phyloP scores from a whole-genome alignment of 129 eudicot genomes.

The Oenanthe sinensis region DNA sequence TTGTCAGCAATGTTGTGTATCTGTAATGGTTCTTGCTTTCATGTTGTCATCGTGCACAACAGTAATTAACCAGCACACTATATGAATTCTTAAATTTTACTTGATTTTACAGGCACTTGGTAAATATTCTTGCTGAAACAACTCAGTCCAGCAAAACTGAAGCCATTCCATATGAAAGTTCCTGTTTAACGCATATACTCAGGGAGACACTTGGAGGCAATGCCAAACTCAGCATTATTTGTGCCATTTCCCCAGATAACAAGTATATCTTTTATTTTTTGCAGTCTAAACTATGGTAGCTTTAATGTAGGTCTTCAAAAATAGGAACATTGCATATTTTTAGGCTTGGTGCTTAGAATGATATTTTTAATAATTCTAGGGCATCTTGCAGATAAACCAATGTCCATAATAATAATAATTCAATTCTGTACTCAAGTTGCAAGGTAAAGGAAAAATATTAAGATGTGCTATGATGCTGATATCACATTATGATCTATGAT shows the following conservation, averaged over 20 bases:
- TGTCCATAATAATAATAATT: not conserved
- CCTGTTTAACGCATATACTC: slow-evolving; percentile 75
- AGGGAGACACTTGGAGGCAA: slow-evolving; percentile 95
- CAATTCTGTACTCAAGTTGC: not conserved
- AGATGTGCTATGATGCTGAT: not conserved
- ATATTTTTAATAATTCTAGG: not conserved
- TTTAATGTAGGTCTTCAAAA: not conserved
- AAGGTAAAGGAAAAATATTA: not conserved
- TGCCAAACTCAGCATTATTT: slow-evolving; percentile 79
- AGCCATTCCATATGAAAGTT: slow-evolving; percentile 49
- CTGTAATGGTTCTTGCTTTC: not conserved
- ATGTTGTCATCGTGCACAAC: not conserved
- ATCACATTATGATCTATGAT: too few species aligned
- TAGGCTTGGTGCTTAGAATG: not conserved
- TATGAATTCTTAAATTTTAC: not conserved
- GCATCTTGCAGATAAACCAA: not conserved
- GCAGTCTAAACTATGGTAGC: not conserved
- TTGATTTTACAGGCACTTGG: slow-evolving; percentile 63
- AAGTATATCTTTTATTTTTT: slow-evolving; percentile 32
- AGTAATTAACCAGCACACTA: not conserved
- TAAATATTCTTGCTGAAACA: slow-evolving; percentile 61
- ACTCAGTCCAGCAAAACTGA: slow-evolving; percentile 36
- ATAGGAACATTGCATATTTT: not conserved
- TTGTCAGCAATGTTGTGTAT: not conserved
- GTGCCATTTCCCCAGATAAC: slow-evolving; percentile 74